Percentiles rank a stretch among this genome's conserved stretches.
Conservation (phyloP, 2,329 filamentous ascomycete genomes). For the Ceratocystis cacaofunesta region DNA sequence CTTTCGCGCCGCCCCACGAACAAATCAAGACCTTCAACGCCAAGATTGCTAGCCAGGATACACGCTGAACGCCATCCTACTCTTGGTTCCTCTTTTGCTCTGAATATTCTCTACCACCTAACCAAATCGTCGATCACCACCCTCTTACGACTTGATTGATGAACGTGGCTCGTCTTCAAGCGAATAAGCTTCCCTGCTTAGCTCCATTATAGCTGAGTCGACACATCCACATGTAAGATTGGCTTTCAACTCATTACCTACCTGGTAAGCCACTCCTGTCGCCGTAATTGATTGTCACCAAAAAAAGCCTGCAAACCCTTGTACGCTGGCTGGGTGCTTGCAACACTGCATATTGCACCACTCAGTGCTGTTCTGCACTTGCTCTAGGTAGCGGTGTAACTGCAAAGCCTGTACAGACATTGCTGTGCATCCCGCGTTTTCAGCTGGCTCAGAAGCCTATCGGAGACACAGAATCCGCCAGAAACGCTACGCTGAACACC, state of each 20-base stretch:
- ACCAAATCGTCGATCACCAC: not conserved
- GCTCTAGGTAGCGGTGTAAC: not conserved
- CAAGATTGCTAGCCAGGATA: not conserved
- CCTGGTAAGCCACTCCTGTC: not conserved
- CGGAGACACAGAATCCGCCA: not conserved
- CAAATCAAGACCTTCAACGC: not conserved
- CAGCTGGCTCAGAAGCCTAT: not conserved
- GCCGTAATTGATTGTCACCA: not conserved
- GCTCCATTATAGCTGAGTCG: not conserved
- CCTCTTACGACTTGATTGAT: not conserved
- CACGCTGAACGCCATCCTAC: not conserved
- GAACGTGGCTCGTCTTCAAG: slow-evolving; percentile 9
- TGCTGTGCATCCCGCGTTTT: not conserved
- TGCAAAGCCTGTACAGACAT: not conserved
- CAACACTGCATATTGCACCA: not conserved
- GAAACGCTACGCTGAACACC: not conserved
- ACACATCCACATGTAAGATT: slow-evolving; percentile 3
- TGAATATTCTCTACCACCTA: not conserved
- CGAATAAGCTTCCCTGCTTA: not conserved
- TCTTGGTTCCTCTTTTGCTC: not conserved
- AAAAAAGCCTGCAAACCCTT: not conserved
- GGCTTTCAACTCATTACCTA: not conserved
- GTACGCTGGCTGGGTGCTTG: not conserved
- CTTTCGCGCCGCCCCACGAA: not conserved
- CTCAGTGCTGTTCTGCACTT: not conserved